Conservation (phyloP, 257 asterid genomes). For the Nicotiana benthamiana region DNA sequence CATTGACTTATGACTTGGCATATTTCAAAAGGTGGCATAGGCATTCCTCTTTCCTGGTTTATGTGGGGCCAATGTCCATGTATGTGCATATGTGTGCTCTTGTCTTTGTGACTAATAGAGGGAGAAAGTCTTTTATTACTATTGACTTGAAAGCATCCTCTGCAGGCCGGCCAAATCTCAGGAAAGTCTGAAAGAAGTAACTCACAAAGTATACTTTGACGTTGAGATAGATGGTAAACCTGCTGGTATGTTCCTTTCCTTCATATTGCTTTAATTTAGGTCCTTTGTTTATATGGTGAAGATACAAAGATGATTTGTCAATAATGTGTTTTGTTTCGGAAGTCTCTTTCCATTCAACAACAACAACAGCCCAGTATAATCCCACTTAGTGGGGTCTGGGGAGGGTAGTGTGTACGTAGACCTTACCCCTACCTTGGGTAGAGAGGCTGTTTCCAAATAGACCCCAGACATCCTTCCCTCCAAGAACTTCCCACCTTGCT, state of each 20-base stretch:
- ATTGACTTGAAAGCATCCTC: neutral
- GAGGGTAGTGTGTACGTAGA: too few relatives aligned
- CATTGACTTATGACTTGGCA: neutral
- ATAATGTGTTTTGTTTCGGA: neutral
- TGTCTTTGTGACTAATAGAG: neutral
- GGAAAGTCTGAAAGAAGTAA: conserved; percentile 63
- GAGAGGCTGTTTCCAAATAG: too few relatives aligned
- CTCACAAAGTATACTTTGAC: conserved; percentile 75
- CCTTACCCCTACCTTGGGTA: too few relatives aligned
- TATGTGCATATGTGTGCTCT: neutral
- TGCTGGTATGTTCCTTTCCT: conserved; percentile 45
- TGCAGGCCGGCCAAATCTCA: conserved; percentile 88
- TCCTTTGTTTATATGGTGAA: neutral
- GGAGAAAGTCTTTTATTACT: neutral
- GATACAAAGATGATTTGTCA: neutral
- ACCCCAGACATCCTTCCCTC: too few relatives aligned
- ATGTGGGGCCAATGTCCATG: neutral
- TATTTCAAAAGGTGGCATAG: neutral
- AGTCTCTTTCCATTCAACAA: neutral
- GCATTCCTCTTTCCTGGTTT: neutral
- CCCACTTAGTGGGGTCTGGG: too few relatives aligned
- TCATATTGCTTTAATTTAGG: neutral
- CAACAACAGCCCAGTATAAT: too few relatives aligned
- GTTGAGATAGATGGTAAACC: conserved; percentile 79
- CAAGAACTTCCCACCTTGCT: too few relatives aligned